Percentiles rank a stretch among this genome's conserved stretches.
phyloP scores from a whole-genome alignment of 179 eudicot species.

The Gypsophila paniculata region DNA sequence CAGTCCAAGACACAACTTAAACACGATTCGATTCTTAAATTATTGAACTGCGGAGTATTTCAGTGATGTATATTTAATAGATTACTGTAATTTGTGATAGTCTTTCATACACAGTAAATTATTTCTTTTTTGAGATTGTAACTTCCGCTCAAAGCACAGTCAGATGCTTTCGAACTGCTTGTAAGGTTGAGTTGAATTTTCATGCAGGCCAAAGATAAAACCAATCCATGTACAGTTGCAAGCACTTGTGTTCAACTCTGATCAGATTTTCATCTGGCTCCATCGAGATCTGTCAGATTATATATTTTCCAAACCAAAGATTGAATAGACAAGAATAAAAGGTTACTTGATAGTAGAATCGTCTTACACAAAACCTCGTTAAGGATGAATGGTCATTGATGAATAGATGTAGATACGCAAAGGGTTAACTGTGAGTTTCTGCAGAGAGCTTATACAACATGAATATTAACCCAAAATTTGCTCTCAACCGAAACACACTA shows the following conservation, averaged over 20 bases:
- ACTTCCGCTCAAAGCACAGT: slow-evolving; percentile 7
- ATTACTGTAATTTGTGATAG: slow-evolving; percentile 23
- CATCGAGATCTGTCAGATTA: no score
- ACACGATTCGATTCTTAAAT: slow-evolving; percentile 16
- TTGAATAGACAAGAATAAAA: no score
- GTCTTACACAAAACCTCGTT: no score
- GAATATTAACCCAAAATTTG: slow-evolving; percentile 3
- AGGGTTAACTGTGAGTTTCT: neutral
- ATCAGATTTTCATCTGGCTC: no score
- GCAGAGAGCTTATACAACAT: slow-evolving; percentile 7
- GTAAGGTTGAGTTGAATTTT: slow-evolving; percentile 22
- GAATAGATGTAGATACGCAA: neutral
- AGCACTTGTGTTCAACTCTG: no score
- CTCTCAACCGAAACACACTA: slow-evolving; percentile 1
- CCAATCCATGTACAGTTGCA: no score
- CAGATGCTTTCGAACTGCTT: slow-evolving; percentile 13
- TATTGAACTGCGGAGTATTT: neutral
- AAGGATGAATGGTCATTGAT: neutral
- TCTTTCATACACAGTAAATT: slow-evolving; percentile 14
- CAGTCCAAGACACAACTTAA: slow-evolving; percentile 17
- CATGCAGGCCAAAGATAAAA: neutral
- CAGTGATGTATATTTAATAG: slow-evolving; percentile 26
- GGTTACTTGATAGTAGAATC: no score
- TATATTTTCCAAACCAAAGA: no score
- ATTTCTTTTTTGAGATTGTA: slow-evolving; percentile 13